Evolutionary conservation across 139 green algal species (phyloP).

Genomic region (Micromonas commoda): DNA sequence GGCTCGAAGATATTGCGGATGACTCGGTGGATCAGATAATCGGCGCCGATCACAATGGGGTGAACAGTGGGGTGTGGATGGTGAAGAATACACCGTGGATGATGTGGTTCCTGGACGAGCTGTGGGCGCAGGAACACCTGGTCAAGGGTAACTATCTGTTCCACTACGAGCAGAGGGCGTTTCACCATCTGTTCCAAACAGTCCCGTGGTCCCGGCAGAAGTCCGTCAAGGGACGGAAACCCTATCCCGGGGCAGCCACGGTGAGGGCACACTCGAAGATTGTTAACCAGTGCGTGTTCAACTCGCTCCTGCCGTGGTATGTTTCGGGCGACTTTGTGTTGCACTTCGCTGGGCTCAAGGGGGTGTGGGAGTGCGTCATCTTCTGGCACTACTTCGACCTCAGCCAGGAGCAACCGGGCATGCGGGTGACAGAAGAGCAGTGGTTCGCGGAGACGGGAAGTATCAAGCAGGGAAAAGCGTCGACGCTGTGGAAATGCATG

Average conservation of each 20-base stretch:
- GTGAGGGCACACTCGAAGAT: conserved; percentile 2
- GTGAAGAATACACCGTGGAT: conserved; percentile 20
- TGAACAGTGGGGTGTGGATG: conserved; percentile 18
- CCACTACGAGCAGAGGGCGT: conserved; percentile 22
- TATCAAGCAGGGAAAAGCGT: background rate
- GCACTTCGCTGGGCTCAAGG: conserved; percentile 18
- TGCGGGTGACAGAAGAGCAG: background rate
- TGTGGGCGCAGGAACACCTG: conserved; percentile 20
- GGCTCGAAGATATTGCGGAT: conserved; percentile 18
- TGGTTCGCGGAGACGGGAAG: background rate
- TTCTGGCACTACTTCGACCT: conserved; percentile 21
- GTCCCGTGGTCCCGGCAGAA: background rate
- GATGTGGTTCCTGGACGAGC: conserved; percentile 15
- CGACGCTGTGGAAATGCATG: background rate
- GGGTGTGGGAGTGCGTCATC: conserved; percentile 11
- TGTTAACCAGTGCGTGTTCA: conserved; percentile 25
- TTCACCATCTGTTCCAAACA: conserved; percentile 25
- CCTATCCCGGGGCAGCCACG: background rate
- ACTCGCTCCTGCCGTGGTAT: conserved; percentile 15
- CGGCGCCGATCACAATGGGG: conserved; percentile 12
- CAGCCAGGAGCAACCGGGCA: background rate
- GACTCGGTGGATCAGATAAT: conserved; percentile 10
- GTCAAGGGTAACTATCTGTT: conserved; percentile 19
- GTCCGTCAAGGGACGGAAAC: background rate
- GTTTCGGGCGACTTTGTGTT: conserved; percentile 17